Conservation (phyloP, 768 basidiomycete species). For the Tylopilus vinaceipallidus region DNA sequence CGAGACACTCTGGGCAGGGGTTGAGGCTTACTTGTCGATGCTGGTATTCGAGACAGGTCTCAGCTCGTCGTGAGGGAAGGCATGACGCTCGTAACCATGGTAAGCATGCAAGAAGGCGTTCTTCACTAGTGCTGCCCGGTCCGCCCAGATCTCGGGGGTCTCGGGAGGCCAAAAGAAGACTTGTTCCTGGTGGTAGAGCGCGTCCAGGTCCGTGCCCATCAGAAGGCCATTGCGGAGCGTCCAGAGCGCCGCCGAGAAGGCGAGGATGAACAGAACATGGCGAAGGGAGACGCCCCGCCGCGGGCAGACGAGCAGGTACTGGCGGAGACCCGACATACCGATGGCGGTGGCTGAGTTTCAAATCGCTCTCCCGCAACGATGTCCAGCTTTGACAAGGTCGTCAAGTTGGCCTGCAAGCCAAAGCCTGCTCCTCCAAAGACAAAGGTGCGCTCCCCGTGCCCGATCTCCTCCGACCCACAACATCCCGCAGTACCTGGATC, state of each 20-base stretch:
- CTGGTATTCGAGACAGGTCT: constrained; percentile 46
- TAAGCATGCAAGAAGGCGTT: constrained; percentile 68
- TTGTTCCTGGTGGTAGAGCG: constrained; percentile 10
- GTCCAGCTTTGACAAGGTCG: constrained; percentile 87
- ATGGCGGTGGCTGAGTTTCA: constrained; percentile 24
- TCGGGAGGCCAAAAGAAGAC: constrained; percentile 22
- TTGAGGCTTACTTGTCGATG: constrained; percentile 48
- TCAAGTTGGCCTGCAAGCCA: constrained; percentile 96
- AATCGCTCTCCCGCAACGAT: constrained; percentile 38
- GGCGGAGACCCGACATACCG: too few relatives aligned
- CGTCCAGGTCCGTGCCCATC: not conserved
- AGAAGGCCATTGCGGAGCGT: constrained; percentile 17
- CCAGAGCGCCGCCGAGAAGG: constrained; percentile 15
- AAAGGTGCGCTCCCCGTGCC: constrained; percentile 55
- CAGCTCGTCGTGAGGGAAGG: constrained; percentile 64
- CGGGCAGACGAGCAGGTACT: too few relatives aligned
- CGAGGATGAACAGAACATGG: constrained; percentile 19
- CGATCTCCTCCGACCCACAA: not conserved
- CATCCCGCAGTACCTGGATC: constrained; percentile 79
- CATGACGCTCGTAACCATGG: constrained; percentile 58
- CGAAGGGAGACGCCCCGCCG: constrained; percentile 17
- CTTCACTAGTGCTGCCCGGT: constrained; percentile 55
- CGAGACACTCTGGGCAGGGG: not conserved
- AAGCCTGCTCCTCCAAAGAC: constrained; percentile 94
- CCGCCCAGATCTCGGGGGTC: constrained; percentile 45